Evolutionary conservation across 2,329 filamentous ascomycete species (phyloP).

Genomic region (Claviceps fusiformis): DNA sequence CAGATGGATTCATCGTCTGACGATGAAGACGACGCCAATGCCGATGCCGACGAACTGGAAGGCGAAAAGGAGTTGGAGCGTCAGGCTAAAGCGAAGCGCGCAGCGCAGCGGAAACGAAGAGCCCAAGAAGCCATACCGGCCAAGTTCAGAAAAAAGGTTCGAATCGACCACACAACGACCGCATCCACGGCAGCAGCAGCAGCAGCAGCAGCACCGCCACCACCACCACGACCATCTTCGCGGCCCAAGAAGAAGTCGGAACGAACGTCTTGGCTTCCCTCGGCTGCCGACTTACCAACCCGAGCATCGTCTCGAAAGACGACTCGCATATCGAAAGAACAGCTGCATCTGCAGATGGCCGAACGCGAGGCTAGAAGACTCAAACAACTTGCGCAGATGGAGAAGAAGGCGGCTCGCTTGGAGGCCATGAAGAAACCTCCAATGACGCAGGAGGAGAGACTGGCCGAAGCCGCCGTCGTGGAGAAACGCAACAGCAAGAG

Average conservation of each 20-base stretch:
- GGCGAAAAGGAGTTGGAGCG: constrained; percentile 80
- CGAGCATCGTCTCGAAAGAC: constrained; percentile 45
- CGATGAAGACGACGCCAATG: constrained; percentile 58
- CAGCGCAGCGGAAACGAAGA: constrained; percentile 65
- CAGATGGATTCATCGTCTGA: constrained; percentile 77
- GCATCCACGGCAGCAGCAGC: constrained; percentile 7
- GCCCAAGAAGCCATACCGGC: constrained; percentile 60
- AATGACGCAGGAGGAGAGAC: constrained; percentile 75
- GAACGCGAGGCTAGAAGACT: constrained; percentile 57
- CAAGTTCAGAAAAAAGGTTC: constrained; percentile 61
- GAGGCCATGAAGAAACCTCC: constrained; percentile 64
- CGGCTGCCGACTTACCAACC: constrained; percentile 39
- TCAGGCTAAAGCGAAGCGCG: constrained; percentile 54
- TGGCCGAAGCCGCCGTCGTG: constrained; percentile 68
- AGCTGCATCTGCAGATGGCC: constrained; percentile 57
- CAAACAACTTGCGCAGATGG: constrained; percentile 56
- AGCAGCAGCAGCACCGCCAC: constrained; percentile 16
- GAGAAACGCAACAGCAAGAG: constrained; percentile 83
- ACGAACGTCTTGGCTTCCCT: constrained; percentile 43
- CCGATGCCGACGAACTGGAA: constrained; percentile 53
- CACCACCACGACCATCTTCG: constrained; percentile 14
- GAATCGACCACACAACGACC: constrained; percentile 43
- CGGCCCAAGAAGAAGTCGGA: constrained; percentile 48
- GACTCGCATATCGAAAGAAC: constrained; percentile 45
- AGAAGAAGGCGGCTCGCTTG: constrained; percentile 54